phyloP scores from a whole-genome alignment of 2,329 filamentous ascomycete species.

The Huntiella moniliformis region DNA sequence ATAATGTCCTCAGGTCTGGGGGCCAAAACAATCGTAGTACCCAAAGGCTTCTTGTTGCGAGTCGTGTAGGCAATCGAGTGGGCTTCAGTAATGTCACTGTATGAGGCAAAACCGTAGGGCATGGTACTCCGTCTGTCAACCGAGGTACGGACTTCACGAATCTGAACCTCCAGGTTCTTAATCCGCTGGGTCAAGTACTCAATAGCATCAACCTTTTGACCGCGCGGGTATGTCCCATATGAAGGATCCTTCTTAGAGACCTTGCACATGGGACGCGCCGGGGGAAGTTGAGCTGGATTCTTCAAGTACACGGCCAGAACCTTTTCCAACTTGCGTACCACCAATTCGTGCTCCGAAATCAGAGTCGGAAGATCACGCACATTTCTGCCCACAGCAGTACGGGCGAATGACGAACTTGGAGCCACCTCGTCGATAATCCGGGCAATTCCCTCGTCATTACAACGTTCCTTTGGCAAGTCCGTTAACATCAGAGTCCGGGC shows the following conservation, averaged over 20 bases:
- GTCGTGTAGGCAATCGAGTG: constrained; percentile 72
- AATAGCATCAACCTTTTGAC: constrained; percentile 77
- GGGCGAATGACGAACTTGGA: constrained; percentile 58
- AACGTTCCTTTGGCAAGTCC: constrained; percentile 59
- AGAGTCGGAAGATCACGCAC: constrained; percentile 76
- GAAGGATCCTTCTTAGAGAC: constrained; percentile 64
- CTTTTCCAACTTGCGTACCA: constrained; percentile 65
- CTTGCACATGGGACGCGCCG: constrained; percentile 57
- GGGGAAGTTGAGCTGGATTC: constrained; percentile 62
- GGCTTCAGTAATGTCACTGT: constrained; percentile 70
- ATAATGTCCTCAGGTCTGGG: constrained; percentile 83
- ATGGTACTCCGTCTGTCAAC: constrained; percentile 79
- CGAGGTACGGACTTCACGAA: constrained; percentile 62
- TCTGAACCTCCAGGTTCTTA: constrained; percentile 59
- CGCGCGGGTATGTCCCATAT: constrained; percentile 41
- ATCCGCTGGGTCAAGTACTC: constrained; percentile 82
- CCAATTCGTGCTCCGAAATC: constrained; percentile 64
- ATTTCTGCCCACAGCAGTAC: constrained; percentile 72
- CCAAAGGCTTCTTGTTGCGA: constrained; percentile 62
- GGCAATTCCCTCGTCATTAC: constrained; percentile 73
- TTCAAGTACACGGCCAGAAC: constrained; percentile 80
- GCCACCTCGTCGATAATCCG: constrained; percentile 65
- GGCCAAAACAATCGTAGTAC: constrained; percentile 58
- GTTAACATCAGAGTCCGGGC: constrained; percentile 49
- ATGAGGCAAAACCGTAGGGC: constrained; percentile 88